phyloP scores from a whole-genome alignment of 345 rosid species.

The Brassica rapa region DNA sequence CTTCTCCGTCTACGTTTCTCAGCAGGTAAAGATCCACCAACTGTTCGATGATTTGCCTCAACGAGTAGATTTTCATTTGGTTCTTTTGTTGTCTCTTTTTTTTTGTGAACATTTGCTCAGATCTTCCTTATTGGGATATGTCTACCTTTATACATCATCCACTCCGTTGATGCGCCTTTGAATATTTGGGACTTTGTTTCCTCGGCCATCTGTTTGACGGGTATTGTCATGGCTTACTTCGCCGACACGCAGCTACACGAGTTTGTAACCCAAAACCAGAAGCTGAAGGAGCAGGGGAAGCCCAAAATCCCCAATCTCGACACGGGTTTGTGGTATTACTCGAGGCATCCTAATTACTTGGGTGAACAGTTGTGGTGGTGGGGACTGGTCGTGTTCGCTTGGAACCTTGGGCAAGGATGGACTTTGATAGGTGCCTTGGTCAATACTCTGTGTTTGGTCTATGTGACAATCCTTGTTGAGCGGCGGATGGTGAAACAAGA shows the following conservation, averaged over 20 bases:
- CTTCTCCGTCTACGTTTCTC: slow-evolving; percentile 79
- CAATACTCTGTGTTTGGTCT: slow-evolving; percentile 73
- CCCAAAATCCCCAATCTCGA: slow-evolving; percentile 70
- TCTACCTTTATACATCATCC: slow-evolving; percentile 68
- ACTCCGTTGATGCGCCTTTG: slow-evolving; percentile 63
- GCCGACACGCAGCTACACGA: slow-evolving; percentile 87
- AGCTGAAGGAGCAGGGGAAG: slow-evolving; percentile 74
- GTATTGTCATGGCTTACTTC: slow-evolving; percentile 67
- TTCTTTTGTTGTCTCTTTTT: background rate
- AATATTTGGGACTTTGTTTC: slow-evolving; percentile 68
- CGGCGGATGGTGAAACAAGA: slow-evolving; percentile 73
- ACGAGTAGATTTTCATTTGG: slow-evolving; percentile 12
- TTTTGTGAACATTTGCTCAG: slow-evolving; percentile 46
- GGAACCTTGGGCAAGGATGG: slow-evolving; percentile 88
- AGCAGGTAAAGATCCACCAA: slow-evolving; percentile 60
- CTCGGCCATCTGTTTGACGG: slow-evolving; percentile 55
- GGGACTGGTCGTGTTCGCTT: slow-evolving; percentile 82
- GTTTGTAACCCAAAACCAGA: slow-evolving; percentile 63
- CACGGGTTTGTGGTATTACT: slow-evolving; percentile 75
- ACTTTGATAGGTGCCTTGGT: slow-evolving; percentile 62
- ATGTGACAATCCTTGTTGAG: slow-evolving; percentile 84
- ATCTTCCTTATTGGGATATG: slow-evolving; percentile 78
- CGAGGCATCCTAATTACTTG: slow-evolving; percentile 93
- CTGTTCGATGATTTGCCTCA: slow-evolving; percentile 51
- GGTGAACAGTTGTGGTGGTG: slow-evolving; percentile 99